These are phyloP conservation scores for Fragaria nilgerrensis DNA, from an alignment of 306 rosid genomes.

Conservation along the genomic window DNA sequence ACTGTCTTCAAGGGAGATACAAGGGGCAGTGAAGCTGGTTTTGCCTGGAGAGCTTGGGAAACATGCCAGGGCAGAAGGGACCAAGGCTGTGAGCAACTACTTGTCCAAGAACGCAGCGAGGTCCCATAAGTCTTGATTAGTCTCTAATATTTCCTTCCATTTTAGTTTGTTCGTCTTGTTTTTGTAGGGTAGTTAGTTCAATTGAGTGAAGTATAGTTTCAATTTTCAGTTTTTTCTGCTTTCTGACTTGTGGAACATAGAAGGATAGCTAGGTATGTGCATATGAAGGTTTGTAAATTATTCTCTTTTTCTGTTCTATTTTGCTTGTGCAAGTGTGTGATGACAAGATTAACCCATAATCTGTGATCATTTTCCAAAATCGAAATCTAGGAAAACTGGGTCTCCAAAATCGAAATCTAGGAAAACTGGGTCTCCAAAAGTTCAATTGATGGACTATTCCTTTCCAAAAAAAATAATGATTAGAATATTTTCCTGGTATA, in stretches of 20 bases:
- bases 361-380: no score
- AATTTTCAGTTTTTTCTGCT: background rate
- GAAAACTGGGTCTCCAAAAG: background rate
- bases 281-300: background rate
- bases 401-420: no score
- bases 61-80: slow-evolving; percentile 74
- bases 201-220: background rate
- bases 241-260: background rate
- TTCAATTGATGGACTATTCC: background rate
- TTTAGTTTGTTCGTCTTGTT: no score
- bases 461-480: no score
- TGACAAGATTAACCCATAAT: background rate
- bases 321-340: background rate
- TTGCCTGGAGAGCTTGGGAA: slow-evolving; percentile 62
- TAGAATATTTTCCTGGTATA: no score
- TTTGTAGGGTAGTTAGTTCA: background rate
- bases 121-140: background rate
- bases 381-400: background rate
- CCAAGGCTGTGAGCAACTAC: slow-evolving; percentile 48
- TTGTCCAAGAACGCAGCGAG: slow-evolving; percentile 14
- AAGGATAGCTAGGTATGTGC: background rate
- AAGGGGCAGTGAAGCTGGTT: slow-evolving; percentile 64
- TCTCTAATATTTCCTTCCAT: background rate
- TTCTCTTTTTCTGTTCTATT: background rate
- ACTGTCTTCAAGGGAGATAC: slow-evolving; percentile 55